phyloP scores from a whole-genome alignment of 1,284 basidiomycete species.

The Rhodotorula sp. region DNA sequence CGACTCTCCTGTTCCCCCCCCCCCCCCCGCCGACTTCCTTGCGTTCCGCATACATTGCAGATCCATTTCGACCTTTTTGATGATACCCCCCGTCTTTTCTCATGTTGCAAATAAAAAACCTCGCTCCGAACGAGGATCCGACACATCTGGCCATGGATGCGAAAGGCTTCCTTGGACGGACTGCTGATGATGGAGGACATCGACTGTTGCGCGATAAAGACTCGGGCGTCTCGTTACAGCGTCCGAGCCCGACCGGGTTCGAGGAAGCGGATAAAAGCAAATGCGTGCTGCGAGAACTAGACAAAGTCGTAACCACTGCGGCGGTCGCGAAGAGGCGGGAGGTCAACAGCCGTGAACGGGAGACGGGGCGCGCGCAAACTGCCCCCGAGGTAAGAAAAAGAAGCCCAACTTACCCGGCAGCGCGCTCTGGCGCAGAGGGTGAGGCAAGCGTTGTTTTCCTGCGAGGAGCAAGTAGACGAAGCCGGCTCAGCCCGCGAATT shows the following conservation, averaged over 20 bases:
- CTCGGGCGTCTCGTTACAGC: background rate
- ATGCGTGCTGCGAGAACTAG: background rate
- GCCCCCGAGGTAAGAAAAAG: too few relatives aligned
- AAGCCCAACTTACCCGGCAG: conserved; percentile 27
- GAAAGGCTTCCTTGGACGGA: background rate
- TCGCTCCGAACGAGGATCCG: background rate
- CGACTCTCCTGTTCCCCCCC: background rate
- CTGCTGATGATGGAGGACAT: too few relatives aligned
- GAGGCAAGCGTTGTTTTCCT: conserved; percentile 41
- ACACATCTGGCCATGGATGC: background rate
- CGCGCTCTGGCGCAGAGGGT: conserved; percentile 38
- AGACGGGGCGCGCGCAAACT: too few relatives aligned
- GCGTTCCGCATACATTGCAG: too few relatives aligned
- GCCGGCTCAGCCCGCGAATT: too few relatives aligned
- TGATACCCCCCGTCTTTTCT: background rate
- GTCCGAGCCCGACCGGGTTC: too few relatives aligned
- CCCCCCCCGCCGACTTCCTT: too few relatives aligned
- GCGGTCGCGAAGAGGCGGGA: too few relatives aligned
- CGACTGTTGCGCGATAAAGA: too few relatives aligned
- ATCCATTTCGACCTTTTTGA: background rate
- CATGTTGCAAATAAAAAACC: too few relatives aligned
- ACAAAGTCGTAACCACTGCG: conserved; percentile 38
- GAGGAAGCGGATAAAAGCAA: too few relatives aligned
- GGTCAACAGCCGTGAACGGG: background rate
- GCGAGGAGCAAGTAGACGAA: background rate